Conservation (phyloP, 2,329 filamentous ascomycete species). For the Cryoendolithus antarcticus region DNA sequence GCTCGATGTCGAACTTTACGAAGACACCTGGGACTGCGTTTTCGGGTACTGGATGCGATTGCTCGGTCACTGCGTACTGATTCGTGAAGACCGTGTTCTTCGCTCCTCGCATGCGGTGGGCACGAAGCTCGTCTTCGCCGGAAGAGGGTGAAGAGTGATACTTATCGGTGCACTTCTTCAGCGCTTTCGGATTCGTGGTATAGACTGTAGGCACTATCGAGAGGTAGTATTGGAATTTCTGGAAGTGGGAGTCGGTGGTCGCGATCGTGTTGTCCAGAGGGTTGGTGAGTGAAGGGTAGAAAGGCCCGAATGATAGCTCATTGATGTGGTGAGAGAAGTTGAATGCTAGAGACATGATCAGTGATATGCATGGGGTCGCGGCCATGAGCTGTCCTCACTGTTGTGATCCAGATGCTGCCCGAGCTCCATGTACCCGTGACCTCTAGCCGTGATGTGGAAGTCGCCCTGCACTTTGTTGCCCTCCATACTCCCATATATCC, state of each 20-base stretch:
- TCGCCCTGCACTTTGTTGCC: slow-evolving; percentile 96
- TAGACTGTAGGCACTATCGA: slow-evolving; percentile 92
- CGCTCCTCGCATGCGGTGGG: slow-evolving; percentile 24
- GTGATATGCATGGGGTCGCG: neutral
- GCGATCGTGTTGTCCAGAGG: slow-evolving; percentile 87
- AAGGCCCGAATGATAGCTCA: slow-evolving; percentile 93
- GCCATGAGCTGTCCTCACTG: slow-evolving; percentile 35
- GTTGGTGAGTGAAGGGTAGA: slow-evolving; percentile 86
- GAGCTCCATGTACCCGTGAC: slow-evolving; percentile 82
- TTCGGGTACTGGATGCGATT: slow-evolving; percentile 59
- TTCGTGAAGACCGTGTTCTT: slow-evolving; percentile 70
- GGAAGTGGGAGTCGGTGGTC: slow-evolving; percentile 62
- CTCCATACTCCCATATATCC: slow-evolving; percentile 79
- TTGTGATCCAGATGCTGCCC: slow-evolving; percentile 71
- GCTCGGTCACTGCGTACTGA: slow-evolving; percentile 93
- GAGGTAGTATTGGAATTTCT: slow-evolving; percentile 97
- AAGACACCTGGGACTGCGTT: slow-evolving; percentile 75
- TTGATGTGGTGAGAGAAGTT: slow-evolving; percentile 97
- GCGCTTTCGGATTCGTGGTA: slow-evolving; percentile 39
- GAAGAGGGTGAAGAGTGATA: slow-evolving; percentile 29
- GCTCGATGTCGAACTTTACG: slow-evolving; percentile 98
- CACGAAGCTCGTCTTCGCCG: slow-evolving; percentile 22
- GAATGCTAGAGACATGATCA: slow-evolving; percentile 47
- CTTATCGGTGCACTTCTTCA: slow-evolving; percentile 22
- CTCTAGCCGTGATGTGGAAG: slow-evolving; percentile 91